These are phyloP conservation scores for Microdochium nivale DNA, from an alignment of 2,329 filamentous ascomycete species.

Conservation along the genomic window DNA sequence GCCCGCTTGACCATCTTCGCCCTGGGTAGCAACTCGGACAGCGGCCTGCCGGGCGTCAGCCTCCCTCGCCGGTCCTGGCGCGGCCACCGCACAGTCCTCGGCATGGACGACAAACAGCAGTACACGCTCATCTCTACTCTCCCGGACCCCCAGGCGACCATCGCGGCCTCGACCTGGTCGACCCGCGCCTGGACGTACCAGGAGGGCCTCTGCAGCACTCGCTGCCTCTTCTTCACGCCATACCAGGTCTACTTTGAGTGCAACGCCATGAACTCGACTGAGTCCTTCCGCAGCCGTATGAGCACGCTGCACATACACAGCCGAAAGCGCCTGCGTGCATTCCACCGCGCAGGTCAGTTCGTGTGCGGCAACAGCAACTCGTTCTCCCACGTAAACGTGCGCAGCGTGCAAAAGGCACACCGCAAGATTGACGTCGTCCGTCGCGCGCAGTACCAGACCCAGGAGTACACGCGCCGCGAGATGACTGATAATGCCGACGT, in stretches of 20 bases:
- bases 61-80: not conserved
- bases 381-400: not conserved
- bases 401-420: not conserved
- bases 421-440: constrained; percentile 1
- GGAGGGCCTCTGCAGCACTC: constrained; percentile 3
- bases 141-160: not conserved
- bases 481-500: not conserved
- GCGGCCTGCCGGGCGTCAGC: not conserved
- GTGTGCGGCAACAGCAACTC: constrained; percentile 1
- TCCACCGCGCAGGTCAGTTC: not conserved
- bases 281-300: not conserved
- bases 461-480: constrained; percentile 1
- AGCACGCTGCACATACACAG: not conserved
- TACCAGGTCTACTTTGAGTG: constrained; percentile 5
- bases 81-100: not conserved
- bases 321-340: not conserved
- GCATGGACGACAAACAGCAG: not conserved
- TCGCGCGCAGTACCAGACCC: not conserved
- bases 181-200: constrained; percentile 5
- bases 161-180: constrained; percentile 1
- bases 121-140: not conserved
- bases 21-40: not conserved
- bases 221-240: constrained; percentile 4
- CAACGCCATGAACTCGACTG: constrained; percentile 1
- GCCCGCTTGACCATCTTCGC: not conserved